A percentile compares a stretch with the other conserved stretches of the same genome.
Evolutionary conservation across 345 rosid genomes (phyloP).

Genomic region (Gossypium australe): DNA sequence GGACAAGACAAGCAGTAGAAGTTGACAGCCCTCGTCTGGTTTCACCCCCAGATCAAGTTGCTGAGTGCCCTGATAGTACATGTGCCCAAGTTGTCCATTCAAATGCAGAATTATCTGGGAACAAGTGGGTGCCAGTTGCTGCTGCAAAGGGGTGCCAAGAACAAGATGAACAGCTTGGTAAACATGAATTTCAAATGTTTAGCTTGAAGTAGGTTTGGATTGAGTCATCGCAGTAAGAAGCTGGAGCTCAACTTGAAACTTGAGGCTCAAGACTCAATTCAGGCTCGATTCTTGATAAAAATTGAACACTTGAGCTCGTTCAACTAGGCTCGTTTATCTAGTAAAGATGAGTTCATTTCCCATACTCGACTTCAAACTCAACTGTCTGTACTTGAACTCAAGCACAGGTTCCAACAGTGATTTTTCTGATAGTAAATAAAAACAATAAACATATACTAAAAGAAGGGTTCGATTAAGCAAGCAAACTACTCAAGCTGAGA

Average conservation of each 20-base stretch:
- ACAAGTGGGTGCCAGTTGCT: slow-evolving; percentile 25
- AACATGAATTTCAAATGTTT: slow-evolving; percentile 1
- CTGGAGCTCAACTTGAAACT: neutral
- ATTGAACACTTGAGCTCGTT: neutral
- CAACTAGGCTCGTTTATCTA: neutral
- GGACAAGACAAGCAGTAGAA: slow-evolving; percentile 48
- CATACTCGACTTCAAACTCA: neutral
- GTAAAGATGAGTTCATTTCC: neutral
- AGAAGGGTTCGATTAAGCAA: neutral
- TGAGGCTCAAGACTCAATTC: neutral
- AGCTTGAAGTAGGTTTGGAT: neutral
- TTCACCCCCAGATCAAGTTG: slow-evolving; percentile 28
- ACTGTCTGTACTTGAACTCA: neutral
- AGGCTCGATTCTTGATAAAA: neutral
- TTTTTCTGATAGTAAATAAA: neutral
- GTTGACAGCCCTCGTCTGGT: slow-evolving; percentile 33
- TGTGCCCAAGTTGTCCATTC: slow-evolving; percentile 54
- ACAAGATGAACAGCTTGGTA: slow-evolving; percentile 32
- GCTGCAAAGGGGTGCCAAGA: slow-evolving; percentile 20
- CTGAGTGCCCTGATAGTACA: slow-evolving; percentile 49
- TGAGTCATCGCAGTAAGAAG: neutral
- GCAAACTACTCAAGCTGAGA: neutral
- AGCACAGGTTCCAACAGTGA: neutral
- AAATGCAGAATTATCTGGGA: slow-evolving; percentile 33
- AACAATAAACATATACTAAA: neutral